phyloP scores from a whole-genome alignment of 148 eudicot species.

The Nepenthes gracilis region DNA sequence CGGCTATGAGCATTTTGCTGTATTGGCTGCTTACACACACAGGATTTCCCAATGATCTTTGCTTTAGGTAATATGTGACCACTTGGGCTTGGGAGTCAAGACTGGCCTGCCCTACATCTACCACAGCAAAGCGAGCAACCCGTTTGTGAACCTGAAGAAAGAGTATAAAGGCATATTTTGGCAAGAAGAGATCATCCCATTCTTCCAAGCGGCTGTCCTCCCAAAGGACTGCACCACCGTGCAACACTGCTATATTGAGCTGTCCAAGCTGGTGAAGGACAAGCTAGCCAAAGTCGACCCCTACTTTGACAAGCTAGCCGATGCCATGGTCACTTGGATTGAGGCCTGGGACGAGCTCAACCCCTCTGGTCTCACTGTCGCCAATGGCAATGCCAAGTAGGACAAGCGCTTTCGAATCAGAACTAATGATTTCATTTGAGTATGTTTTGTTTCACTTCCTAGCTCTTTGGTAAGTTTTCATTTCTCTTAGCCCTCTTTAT shows the following conservation, averaged over 20 bases:
- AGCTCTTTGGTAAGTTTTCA: no score
- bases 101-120: conserved; percentile 55
- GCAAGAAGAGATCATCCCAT: conserved; percentile 66
- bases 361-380: conserved; percentile 11
- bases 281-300: conserved; percentile 42
- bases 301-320: conserved; percentile 51
- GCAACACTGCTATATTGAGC: conserved; percentile 48
- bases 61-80: conserved; percentile 41
- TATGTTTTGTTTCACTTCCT: background rate
- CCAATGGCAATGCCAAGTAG: conserved; percentile 12
- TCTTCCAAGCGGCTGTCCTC: conserved; percentile 41
- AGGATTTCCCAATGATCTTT: no score
- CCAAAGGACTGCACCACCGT: conserved; percentile 52
- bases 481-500: no score
- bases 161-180: conserved; percentile 57
- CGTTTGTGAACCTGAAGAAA: conserved; percentile 45
- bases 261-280: conserved; percentile 45
- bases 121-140: conserved; percentile 65
- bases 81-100: conserved; percentile 49
- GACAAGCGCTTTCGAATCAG: background rate
- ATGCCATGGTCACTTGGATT: conserved; percentile 62
- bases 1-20: no score
- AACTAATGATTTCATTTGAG: background rate
- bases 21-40: no score
- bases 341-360: conserved; percentile 64